phyloP scores from a whole-genome alignment of 208 protist species.

The Wallacemonas sp. region DNA sequence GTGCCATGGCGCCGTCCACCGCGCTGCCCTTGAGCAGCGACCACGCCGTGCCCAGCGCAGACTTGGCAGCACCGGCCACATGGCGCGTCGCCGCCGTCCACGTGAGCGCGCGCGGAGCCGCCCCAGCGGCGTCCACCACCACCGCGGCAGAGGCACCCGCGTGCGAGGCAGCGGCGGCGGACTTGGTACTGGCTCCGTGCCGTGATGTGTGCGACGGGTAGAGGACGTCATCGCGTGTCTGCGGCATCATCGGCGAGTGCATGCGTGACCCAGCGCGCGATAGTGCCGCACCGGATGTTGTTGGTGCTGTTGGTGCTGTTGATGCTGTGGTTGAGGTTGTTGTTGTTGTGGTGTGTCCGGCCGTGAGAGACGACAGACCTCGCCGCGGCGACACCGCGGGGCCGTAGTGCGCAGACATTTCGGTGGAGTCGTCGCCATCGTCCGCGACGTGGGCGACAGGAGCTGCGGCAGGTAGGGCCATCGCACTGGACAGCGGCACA shows the following conservation, averaged over 20 bases:
- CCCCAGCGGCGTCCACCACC: too few relatives aligned
- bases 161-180: neutral
- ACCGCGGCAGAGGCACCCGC: too few relatives aligned
- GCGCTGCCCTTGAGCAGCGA: conserved; percentile 11
- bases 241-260: neutral
- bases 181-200: neutral
- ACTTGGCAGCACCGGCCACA: conserved; percentile 1
- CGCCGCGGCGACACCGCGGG: too few relatives aligned
- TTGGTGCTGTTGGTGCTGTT: neutral
- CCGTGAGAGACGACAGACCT: too few relatives aligned
- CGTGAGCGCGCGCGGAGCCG: too few relatives aligned
- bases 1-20: conserved; percentile 3
- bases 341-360: neutral
- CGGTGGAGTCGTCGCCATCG: too few relatives aligned
- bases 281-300: too few relatives aligned
- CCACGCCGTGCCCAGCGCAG: conserved; percentile 13
- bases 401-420: too few relatives aligned
- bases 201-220: neutral
- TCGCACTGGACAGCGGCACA: neutral
- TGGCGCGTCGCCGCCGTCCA: conserved; percentile 4
- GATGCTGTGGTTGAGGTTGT: neutral
- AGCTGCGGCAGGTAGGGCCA: too few relatives aligned
- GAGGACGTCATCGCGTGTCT: neutral
- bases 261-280: neutral
- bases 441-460: too few relatives aligned